Evolutionary conservation across 208 protist genomes (phyloP), one percentile per base, ranked within the genome.

Genomic region (Trypanosoma cruzi): DNA sequence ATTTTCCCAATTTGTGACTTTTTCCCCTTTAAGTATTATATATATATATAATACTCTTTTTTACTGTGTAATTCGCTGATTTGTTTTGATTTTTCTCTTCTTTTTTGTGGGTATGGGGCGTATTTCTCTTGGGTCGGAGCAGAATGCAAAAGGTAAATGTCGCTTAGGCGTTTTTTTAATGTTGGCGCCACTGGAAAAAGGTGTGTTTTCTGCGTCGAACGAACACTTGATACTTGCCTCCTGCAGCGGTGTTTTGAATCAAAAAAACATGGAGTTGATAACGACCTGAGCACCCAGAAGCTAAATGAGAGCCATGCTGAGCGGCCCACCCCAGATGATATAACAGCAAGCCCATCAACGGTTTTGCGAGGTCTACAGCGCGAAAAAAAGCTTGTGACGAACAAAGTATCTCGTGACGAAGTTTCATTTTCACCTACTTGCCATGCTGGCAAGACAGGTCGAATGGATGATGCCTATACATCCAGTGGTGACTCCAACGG

Each of bases 281-380:
- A 26, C 53, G 42, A 18, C 36, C 11, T 11, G 8, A 13, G n/a
- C 37, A 26, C 44, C 42, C 61, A 22, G 26, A 56, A 48, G 8
- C 28, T 34, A 4, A 40, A 24, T 34, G 37, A 2, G 18, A 42
- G 18, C 34, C 14, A 10, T 42, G 46, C 20, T 52, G 46, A 11
- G 28, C 20, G 28, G n/a, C 14, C 26, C 7, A 2, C 37, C 20
- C 7, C 13, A 26, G 36, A 18, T 60, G 36, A 58, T 60, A 11
- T 16, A 48, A 36, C 61, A 52, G 79, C 32, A 62, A 85, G 29
- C 50, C 82, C 85, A 13, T 78, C 75, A 16, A 48, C 42, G n/a
- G 48, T 86, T 40, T 69, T 91, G 53, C 64, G 73, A 14, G 62
- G 68, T 54, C 14, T 86, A 20, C 73, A 85, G 50, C 62, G 75